phyloP scores from a whole-genome alignment of 306 rosid species.

The Sesbania bispinosa region DNA sequence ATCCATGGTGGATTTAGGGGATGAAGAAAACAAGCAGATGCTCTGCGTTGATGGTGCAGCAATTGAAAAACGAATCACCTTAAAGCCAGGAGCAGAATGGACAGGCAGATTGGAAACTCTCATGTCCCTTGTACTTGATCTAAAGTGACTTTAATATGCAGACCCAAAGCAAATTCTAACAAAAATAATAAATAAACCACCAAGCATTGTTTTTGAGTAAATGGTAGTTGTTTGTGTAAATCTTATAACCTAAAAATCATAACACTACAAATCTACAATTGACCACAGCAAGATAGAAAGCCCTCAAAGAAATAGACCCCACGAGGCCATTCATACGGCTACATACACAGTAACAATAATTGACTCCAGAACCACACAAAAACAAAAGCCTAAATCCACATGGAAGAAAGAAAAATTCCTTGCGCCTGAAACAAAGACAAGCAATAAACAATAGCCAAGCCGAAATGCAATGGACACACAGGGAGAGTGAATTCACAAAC shows the following conservation, averaged over 20 bases:
- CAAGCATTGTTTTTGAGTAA: slow-evolving; percentile 19
- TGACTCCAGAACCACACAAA: too few relatives aligned
- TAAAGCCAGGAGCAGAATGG: slow-evolving; percentile 91
- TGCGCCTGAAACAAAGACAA: too few relatives aligned
- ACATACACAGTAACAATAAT: too few relatives aligned
- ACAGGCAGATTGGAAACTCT: slow-evolving; percentile 76
- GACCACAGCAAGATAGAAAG: too few relatives aligned
- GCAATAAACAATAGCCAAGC: too few relatives aligned
- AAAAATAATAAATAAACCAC: slow-evolving; percentile 20
- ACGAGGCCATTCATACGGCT: too few relatives aligned
- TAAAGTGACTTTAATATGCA: neutral
- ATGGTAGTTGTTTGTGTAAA: slow-evolving; percentile 15
- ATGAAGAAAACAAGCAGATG: slow-evolving; percentile 88
- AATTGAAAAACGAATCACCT: slow-evolving; percentile 62
- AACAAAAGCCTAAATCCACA: too few relatives aligned
- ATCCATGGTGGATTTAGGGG: slow-evolving; percentile 66
- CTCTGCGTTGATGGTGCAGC: slow-evolving; percentile 85
- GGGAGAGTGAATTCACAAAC: too few relatives aligned
- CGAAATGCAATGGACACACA: too few relatives aligned
- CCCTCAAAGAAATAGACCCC: too few relatives aligned
- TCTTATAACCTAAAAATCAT: slow-evolving; percentile 16
- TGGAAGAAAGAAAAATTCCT: too few relatives aligned
- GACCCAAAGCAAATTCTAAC: slow-evolving; percentile 3
- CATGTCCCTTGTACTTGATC: slow-evolving; percentile 54
- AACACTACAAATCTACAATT: too few relatives aligned